phyloP scores from a whole-genome alignment of 2,329 filamentous ascomycete species.

The Diaporthe citri region DNA sequence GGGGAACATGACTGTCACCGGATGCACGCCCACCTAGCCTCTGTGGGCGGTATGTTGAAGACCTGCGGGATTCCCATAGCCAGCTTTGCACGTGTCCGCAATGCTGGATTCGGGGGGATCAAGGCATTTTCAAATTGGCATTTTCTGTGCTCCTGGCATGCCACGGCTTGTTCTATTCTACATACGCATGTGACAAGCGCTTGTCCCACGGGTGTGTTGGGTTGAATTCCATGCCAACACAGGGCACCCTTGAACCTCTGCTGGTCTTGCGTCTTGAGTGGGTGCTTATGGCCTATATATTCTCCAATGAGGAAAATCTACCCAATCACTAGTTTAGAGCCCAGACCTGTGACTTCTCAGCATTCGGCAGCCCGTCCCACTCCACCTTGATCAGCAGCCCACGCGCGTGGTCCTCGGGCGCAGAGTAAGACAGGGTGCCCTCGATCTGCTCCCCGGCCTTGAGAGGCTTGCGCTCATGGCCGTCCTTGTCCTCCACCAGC shows the following conservation, averaged over 20 bases:
- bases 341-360: constrained; percentile 62
- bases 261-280: too few relatives aligned
- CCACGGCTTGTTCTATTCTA: too few relatives aligned
- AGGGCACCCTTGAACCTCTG: too few relatives aligned
- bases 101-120: too few relatives aligned
- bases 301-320: not conserved
- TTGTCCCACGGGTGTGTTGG: not conserved
- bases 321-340: constrained; percentile 55
- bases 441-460: constrained; percentile 70
- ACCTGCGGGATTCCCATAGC: not conserved
- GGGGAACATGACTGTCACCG: not conserved
- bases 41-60: not conserved
- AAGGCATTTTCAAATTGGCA: not conserved
- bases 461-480: constrained; percentile 50
- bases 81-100: too few relatives aligned
- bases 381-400: constrained; percentile 74
- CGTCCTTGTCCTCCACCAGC: constrained; percentile 72
- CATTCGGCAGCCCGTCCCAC: constrained; percentile 62
- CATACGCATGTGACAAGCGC: not conserved
- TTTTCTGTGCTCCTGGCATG: not conserved
- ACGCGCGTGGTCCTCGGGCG: constrained; percentile 77
- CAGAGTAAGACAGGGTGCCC: constrained; percentile 78
- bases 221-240: too few relatives aligned
- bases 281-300: not conserved
- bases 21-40: not conserved